These are phyloP conservation scores for Davidsoniella virescens DNA, from an alignment of 2,329 filamentous ascomycete genomes.

Conservation along the genomic window DNA sequence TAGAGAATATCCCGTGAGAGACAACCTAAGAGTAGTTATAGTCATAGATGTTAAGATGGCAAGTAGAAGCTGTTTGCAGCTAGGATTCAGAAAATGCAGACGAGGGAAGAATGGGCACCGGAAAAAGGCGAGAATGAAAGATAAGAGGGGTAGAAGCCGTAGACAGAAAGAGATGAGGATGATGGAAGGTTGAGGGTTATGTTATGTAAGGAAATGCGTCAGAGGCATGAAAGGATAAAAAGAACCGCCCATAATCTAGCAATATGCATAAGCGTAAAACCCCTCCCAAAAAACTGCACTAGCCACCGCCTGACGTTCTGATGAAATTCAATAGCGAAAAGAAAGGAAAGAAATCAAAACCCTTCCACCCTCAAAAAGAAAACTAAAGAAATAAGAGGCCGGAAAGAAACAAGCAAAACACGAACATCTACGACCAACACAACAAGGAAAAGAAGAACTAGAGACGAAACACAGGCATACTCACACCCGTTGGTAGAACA, in stretches of 20 bases:
- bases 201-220: neutral
- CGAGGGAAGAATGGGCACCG: neutral
- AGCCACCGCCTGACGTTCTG: neutral
- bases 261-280: neutral
- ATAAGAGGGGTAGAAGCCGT: neutral
- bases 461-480: neutral
- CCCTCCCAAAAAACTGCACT: neutral
- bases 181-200: neutral
- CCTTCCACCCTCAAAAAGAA: neutral
- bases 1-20: too few species aligned
- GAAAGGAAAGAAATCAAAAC: neutral
- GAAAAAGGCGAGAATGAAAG: neutral
- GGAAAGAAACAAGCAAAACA: neutral
- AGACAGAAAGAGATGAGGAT: neutral
- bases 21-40: too few species aligned
- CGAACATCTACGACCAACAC: neutral
- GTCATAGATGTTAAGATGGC: too few species aligned
- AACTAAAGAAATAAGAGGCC: neutral
- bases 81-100: neutral
- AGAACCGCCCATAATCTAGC: neutral
- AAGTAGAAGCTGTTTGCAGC: too few species aligned
- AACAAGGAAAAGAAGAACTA: neutral
- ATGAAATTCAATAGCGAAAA: neutral
- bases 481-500: slow-evolving; percentile 77
- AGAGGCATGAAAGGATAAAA: neutral